Evolutionary conservation across 2,329 filamentous ascomycete genomes (phyloP), one percentile per base, ranked within the genome.

Genomic region (Aurifilum marmelostoma): DNA sequence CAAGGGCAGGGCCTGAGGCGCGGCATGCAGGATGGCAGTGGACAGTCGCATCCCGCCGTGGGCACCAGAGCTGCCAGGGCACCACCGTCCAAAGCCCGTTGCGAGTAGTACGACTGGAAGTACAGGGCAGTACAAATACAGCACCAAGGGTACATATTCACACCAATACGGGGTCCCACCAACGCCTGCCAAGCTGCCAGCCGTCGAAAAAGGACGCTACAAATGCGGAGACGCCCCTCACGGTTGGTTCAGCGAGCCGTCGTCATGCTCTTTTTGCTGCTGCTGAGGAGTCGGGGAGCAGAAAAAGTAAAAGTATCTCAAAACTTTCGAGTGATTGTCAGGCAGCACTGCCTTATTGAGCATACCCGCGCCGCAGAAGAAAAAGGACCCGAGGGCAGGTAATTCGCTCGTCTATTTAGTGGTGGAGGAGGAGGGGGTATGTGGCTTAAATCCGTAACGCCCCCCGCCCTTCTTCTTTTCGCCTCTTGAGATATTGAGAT

Each of bases 321-420:
- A 12, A 27, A 16, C 50, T 54, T 54, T n/a, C 24, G 24, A 18
- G 61, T 43, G 68, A 70, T 68, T 68, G 66, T 70, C 69, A 70
- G 69, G 69, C 69, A 70, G 63, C 66, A 70, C 60, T 68, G 67
- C 69, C 66, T 54, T n/a, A 68, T 70, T 29, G n/a, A 68, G 66
- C 34, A 21, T 24, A 18, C 52, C 9, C 34, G 9, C 59, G 14
- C 39, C 47, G 41, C 24, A 27, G n/a, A 62, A 24, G 2, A 11
- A 21, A 65, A 54, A 39, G 11, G 7, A 8, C 52, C 39, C 16
- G 39, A 32, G 32, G 34, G 27, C 47, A 39, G 62, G 18, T 29
- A 54, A 64, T 47, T 43, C 39, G 27, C 37, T 63, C n/a, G 39
- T 32, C 27, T 47, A 12, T 18, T 12, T 50, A 34, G n/a, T n/a